Conservation (phyloP, 2,329 filamentous ascomycete species). For the Dendryphion nanum region DNA sequence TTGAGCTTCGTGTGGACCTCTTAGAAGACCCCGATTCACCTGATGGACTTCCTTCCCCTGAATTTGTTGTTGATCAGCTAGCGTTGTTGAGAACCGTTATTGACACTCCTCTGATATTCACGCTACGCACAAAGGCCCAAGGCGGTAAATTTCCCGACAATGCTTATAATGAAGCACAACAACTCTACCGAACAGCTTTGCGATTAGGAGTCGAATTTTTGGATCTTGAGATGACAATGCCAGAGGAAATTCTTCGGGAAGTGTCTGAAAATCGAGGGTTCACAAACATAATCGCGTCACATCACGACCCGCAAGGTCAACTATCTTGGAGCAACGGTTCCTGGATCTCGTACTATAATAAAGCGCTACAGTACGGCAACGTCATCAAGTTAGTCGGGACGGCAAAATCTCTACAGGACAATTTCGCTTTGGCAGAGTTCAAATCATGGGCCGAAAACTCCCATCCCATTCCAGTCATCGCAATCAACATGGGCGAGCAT, state of each 20-base stretch:
- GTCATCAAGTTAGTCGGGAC: constrained; percentile 91
- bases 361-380: constrained; percentile 84
- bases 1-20: constrained; percentile 91
- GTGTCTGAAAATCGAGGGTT: constrained; percentile 68
- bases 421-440: constrained; percentile 81
- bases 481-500: constrained; percentile 87
- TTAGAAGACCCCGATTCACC: constrained; percentile 67
- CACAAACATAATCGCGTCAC: constrained; percentile 88
- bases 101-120: constrained; percentile 84
- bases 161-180: constrained; percentile 66
- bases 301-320: constrained; percentile 78
- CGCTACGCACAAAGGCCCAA: constrained; percentile 79
- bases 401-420: constrained; percentile 75
- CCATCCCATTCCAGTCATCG: constrained; percentile 82
- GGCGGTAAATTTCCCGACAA: constrained; percentile 85
- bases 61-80: constrained; percentile 80
- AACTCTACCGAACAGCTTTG: constrained; percentile 75
- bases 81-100: constrained; percentile 72
- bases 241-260: constrained; percentile 69
- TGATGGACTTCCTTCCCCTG: constrained; percentile 60
- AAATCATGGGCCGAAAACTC: constrained; percentile 70
- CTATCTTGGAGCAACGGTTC: constrained; percentile 91
- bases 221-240: constrained; percentile 86
- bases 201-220: constrained; percentile 88
- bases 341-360: constrained; percentile 89